Conservation (phyloP, 495 filamentous ascomycete species). For the Talaromyces borbonicus region DNA sequence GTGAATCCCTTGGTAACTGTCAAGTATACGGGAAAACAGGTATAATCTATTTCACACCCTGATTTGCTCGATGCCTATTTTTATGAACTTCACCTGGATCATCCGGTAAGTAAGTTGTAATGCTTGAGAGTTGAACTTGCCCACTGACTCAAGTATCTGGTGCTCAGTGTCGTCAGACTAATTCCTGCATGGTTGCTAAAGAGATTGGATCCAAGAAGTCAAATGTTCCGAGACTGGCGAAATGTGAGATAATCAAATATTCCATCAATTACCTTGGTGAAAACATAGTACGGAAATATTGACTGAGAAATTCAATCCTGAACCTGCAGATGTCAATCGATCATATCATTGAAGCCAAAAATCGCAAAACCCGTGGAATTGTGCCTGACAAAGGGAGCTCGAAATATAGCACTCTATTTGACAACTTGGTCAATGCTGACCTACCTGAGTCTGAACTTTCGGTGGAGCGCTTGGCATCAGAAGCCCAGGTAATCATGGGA, state of each 20-base stretch:
- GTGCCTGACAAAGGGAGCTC: background rate
- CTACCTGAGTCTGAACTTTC: slow-evolving; percentile 26
- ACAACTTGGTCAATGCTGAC: slow-evolving; percentile 22
- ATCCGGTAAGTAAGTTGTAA: background rate
- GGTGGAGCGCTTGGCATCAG: slow-evolving; percentile 14
- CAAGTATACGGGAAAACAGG: background rate
- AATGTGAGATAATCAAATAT: background rate
- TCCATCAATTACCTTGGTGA: background rate
- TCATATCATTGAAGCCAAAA: slow-evolving; percentile 24
- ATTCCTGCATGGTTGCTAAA: background rate
- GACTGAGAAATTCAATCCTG: slow-evolving; percentile 11
- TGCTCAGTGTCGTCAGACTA: background rate
- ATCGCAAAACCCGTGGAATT: background rate
- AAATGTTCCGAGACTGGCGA: background rate
- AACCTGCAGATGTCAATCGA: slow-evolving; percentile 21
- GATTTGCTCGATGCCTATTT: background rate
- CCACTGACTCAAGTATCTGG: background rate
- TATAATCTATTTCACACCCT: background rate
- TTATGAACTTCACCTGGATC: slow-evolving; percentile 15
- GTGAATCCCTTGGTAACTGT: background rate
- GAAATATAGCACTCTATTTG: background rate
- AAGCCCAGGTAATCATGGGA: slow-evolving; percentile 23
- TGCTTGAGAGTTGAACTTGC: background rate
- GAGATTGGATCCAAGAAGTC: background rate
- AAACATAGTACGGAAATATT: background rate